Conservation (phyloP, 1,284 basidiomycete species). For the Agroathelia rolfsii region DNA sequence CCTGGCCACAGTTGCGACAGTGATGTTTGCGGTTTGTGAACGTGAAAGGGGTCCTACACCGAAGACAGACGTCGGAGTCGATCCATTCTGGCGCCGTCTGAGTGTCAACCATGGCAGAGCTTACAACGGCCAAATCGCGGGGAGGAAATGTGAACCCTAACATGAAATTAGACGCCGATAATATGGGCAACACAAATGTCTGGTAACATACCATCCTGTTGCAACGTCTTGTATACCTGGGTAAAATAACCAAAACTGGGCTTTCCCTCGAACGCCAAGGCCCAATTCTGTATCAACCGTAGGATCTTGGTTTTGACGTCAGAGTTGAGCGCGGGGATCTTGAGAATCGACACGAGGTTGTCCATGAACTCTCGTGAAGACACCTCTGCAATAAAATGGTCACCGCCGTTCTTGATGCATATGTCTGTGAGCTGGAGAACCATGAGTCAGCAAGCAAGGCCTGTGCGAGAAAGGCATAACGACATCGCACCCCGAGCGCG, state of each 20-base stretch:
- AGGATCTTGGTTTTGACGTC: slow-evolving; percentile 82
- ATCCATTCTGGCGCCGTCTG: slow-evolving; percentile 92
- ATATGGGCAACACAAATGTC: not conserved
- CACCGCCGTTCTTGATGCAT: slow-evolving; percentile 97
- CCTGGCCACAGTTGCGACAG: slow-evolving; percentile 95
- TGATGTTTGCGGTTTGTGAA: slow-evolving; percentile 99
- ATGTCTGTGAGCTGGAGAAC: slow-evolving; percentile 74
- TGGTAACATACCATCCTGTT: slow-evolving; percentile 51
- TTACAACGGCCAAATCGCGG: slow-evolving; percentile 57
- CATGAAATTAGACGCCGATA: slow-evolving; percentile 6
- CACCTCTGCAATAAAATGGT: slow-evolving; percentile 79
- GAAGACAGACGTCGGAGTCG: slow-evolving; percentile 89
- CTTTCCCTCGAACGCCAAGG: slow-evolving; percentile 80
- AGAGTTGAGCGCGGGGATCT: slow-evolving; percentile 61
- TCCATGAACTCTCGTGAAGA: slow-evolving; percentile 91
- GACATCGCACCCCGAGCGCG: slow-evolving; percentile 65
- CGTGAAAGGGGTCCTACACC: slow-evolving; percentile 86
- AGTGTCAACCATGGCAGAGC: slow-evolving; percentile 79
- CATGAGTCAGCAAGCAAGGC: slow-evolving; percentile 10
- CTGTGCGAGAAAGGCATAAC: slow-evolving; percentile 4
- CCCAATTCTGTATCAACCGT: slow-evolving; percentile 86
- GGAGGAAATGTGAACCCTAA: slow-evolving; percentile 79
- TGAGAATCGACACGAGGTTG: slow-evolving; percentile 78
- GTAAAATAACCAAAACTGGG: slow-evolving; percentile 65
- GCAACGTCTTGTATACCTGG: slow-evolving; percentile 73